phyloP scores from a whole-genome alignment of 1,139 yeast species.

The Geotrichum aggregatum region DNA sequence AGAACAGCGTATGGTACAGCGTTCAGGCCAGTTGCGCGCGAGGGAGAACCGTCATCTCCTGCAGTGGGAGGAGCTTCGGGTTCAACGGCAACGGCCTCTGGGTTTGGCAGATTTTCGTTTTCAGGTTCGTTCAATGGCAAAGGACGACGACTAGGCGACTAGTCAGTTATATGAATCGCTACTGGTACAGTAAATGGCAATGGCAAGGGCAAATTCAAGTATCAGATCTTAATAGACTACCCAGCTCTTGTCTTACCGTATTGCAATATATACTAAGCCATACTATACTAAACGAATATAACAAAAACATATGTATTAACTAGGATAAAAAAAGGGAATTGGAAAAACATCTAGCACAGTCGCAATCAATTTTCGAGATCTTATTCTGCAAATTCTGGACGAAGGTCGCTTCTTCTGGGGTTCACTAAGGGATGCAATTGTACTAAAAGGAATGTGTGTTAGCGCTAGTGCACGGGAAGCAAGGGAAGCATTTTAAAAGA shows the following conservation, averaged over 20 bases:
- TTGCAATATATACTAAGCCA: neutral
- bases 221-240: too few relatives aligned
- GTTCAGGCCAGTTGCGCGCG: slow-evolving; percentile 3
- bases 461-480: too few relatives aligned
- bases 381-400: slow-evolving; percentile 54
- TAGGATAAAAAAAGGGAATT: neutral
- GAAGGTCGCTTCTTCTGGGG: slow-evolving; percentile 64
- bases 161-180: too few relatives aligned
- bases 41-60: neutral
- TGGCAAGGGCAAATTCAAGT: too few relatives aligned
- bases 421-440: slow-evolving; percentile 74
- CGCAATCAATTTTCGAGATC: neutral
- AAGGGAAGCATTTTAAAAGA: too few relatives aligned
- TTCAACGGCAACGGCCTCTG: slow-evolving; percentile 8
- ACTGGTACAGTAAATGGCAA: too few relatives aligned
- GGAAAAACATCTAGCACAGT: too few relatives aligned
- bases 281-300: neutral
- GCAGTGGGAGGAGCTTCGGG: neutral
- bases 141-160: slow-evolving; percentile 33
- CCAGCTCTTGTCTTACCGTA: too few relatives aligned
- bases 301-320: neutral
- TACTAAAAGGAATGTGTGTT: too few relatives aligned
- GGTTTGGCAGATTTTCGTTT: slow-evolving; percentile 19
- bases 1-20: slow-evolving; percentile 26
- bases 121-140: slow-evolving; percentile 26